These are phyloP conservation scores for Ulota crispa DNA, from an alignment of 225 moss, liverwort and hornwort species.

Conservation along the genomic window DNA sequence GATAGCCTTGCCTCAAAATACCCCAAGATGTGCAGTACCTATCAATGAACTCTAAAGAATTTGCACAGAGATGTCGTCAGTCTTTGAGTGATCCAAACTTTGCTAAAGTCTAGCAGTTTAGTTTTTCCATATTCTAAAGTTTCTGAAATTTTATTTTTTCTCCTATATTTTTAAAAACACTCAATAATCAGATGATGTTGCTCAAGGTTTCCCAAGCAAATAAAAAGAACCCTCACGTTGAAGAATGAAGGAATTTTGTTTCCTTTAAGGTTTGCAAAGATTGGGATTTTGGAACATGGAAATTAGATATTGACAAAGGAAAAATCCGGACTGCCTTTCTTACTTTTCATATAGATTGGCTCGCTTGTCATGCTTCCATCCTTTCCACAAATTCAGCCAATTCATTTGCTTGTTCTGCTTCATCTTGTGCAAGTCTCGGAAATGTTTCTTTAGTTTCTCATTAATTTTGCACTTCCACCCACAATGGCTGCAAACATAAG, in stretches of 20 bases:
- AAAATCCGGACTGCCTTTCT: slow-evolving; percentile 30
- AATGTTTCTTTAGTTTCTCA: slow-evolving; percentile 84
- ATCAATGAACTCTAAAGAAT: too few relatives aligned
- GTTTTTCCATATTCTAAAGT: too few relatives aligned
- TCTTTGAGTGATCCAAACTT: too few relatives aligned
- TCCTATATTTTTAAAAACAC: too few relatives aligned
- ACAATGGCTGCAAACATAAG: slow-evolving; percentile 82
- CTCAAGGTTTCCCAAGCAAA: not conserved
- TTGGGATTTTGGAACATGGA: not conserved
- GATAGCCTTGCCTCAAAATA: too few relatives aligned
- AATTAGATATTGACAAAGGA: too few relatives aligned
- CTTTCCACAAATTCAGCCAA: slow-evolving; percentile 68
- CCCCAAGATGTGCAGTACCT: too few relatives aligned
- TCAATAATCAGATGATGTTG: too few relatives aligned
- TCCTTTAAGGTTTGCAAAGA: not conserved
- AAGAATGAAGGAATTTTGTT: not conserved
- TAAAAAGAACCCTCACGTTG: not conserved
- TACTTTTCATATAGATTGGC: slow-evolving; percentile 50
- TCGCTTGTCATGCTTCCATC: slow-evolving; percentile 60
- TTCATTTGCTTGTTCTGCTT: slow-evolving; percentile 93
- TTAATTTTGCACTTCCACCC: slow-evolving; percentile 91
- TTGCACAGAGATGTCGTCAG: too few relatives aligned
- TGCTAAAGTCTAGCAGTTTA: too few relatives aligned
- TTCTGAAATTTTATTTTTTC: too few relatives aligned
- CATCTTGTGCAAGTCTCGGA: slow-evolving; percentile 85